Percentiles rank a stretch among this genome's conserved stretches.
These are phyloP conservation scores for Hypericum perforatum DNA, from an alignment of 345 rosid genomes.

Conservation along the genomic window DNA sequence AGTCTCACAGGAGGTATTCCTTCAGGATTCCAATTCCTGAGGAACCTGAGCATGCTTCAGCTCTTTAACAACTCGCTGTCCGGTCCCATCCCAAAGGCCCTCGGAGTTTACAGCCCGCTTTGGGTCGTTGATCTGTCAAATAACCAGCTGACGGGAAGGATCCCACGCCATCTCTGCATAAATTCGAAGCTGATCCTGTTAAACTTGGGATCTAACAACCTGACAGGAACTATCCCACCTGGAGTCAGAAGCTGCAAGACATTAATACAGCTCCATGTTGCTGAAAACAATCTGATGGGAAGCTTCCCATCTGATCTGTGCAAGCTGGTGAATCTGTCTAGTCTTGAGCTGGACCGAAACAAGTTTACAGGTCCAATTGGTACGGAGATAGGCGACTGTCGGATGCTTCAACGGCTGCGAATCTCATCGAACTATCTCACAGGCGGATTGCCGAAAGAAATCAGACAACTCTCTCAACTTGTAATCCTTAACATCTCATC, in stretches of 20 bases:
- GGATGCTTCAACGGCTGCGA: constrained; percentile 52
- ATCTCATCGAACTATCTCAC: constrained; percentile 52
- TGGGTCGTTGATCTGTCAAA: constrained; percentile 78
- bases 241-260: constrained; percentile 50
- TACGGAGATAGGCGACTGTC: constrained; percentile 52
- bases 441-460: constrained; percentile 61
- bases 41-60: constrained; percentile 51
- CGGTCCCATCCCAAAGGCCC: constrained; percentile 62
- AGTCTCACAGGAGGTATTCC: constrained; percentile 62
- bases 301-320: constrained; percentile 58
- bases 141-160: constrained; percentile 52
- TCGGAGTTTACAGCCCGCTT: constrained; percentile 57
- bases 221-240: constrained; percentile 56
- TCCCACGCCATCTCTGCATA: constrained; percentile 56
- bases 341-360: constrained; percentile 67
- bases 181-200: constrained; percentile 42
- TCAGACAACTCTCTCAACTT: constrained; percentile 55
- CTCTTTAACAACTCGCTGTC: constrained; percentile 59
- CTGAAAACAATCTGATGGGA: constrained; percentile 50
- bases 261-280: constrained; percentile 56
- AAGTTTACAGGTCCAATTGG: constrained; percentile 62
- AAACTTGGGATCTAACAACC: constrained; percentile 61
- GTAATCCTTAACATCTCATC: constrained; percentile 70
- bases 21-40: constrained; percentile 55
- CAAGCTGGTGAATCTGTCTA: constrained; percentile 45